Base-by-base conservation (phyloP, 2,329 filamentous ascomycete genomes). In the Didymella pinodella region DNA sequence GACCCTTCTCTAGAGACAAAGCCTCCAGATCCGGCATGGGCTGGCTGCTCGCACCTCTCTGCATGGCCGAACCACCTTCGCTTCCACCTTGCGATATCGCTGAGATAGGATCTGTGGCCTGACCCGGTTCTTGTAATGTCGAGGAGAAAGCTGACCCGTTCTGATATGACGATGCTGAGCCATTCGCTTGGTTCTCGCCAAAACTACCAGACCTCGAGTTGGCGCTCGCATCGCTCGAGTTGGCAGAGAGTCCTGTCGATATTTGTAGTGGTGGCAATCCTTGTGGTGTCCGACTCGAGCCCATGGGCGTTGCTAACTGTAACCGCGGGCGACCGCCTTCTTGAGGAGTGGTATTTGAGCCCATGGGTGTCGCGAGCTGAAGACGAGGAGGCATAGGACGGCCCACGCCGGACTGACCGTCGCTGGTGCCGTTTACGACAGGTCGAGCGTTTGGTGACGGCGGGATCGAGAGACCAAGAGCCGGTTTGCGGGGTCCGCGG, bases 241-340 rank as follows among this genome's bases (percentile, higher is more conserved):
- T 90, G 63, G 90, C 90, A 25, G 90, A 91, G 46, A 78, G 68
- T 1, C 78, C 75, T 80, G 88, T 65, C 14, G 75, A 75, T 32
- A 71, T 80, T 80, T 89, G 72, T 77, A 86, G 74, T 77, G 86
- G 74, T 73, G 83, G 79, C 73, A 84, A 76, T 78, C 83, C 66
- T 72, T 93, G 89, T 6, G 92, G 90, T 7, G 87, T 86, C 54
- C 86, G 84, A 64, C 87, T 88, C 74, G 88, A 92, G 55, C 92
- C 92, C 89, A 92, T 93, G 3, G 94, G 94, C 1, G 94, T 97
- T n/a, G 91, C 91, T 20, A 97, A 84, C 70, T 92, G 90, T 49
- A 97, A 83, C 58, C 89, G 88, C n/a, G 93, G 93, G 77, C 82
- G 66, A 75, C 84, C 76, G 85, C 87, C 78, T 87, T 84, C 90